Conservation (phyloP, 192 early-diverging fungal species). For the Gryganskiella cystojenkinii region DNA sequence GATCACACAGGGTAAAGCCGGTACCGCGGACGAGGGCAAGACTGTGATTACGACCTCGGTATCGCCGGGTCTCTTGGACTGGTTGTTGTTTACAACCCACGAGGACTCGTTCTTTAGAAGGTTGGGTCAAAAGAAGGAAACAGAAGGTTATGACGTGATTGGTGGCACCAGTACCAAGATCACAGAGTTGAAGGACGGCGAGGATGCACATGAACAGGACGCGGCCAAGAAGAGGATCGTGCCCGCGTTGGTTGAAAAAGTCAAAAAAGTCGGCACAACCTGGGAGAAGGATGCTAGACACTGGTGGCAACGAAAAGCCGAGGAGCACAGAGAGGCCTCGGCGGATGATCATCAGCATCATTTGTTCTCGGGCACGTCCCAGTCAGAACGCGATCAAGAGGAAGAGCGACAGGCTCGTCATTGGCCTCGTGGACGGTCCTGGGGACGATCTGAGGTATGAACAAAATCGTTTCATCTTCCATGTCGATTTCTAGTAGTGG, state of each 20-base stretch:
- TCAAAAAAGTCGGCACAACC: conserved; percentile 39
- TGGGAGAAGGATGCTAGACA: conserved; percentile 48
- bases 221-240: conserved; percentile 10
- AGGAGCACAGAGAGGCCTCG: background rate
- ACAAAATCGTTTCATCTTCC: too few relatives aligned
- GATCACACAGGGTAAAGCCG: conserved; percentile 36
- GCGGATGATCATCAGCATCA: conserved; percentile 27
- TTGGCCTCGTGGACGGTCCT: conserved; percentile 34
- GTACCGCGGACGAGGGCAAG: conserved; percentile 46
- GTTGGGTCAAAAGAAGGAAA: conserved; percentile 1
- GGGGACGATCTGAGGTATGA: conserved; percentile 36
- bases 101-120: conserved; percentile 52
- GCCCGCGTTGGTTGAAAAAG: conserved; percentile 47
- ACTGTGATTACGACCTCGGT: conserved; percentile 43
- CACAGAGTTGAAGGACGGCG: conserved; percentile 22
- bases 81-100: conserved; percentile 49
- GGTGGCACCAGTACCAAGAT: conserved; percentile 1
- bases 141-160: background rate
- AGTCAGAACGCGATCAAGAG: conserved; percentile 10
- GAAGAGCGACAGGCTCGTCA: conserved; percentile 21
- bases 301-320: conserved; percentile 36
- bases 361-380: conserved; percentile 12
- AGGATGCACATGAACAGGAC: conserved; percentile 3
- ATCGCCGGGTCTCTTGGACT: conserved; percentile 40
- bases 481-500: background rate